Conservation (phyloP, 495 filamentous ascomycete species). For the Astrothelium macrocarpum region DNA sequence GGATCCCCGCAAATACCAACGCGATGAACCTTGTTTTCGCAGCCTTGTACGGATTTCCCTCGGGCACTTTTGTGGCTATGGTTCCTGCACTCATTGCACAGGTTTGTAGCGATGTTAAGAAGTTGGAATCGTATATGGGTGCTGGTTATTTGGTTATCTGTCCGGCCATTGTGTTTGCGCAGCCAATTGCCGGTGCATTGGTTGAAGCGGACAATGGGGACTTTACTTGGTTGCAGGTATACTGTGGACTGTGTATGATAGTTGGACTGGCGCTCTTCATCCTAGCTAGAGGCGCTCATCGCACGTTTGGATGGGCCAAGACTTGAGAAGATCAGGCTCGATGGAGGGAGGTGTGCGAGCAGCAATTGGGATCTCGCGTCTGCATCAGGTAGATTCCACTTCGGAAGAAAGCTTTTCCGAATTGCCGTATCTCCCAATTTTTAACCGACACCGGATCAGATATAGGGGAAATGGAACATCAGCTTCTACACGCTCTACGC, state of each 20-base stretch:
- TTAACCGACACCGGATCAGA: too few relatives aligned
- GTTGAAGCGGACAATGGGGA: constrained; percentile 43
- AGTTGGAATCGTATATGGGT: constrained; percentile 67
- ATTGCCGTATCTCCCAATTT: too few relatives aligned
- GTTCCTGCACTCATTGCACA: constrained; percentile 55
- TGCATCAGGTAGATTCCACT: too few relatives aligned
- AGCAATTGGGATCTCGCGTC: background rate
- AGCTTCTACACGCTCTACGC: too few relatives aligned
- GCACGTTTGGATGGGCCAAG: background rate
- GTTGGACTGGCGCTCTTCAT: background rate
- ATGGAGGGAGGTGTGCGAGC: background rate
- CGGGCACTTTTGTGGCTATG: constrained; percentile 61
- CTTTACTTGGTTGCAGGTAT: constrained; percentile 55
- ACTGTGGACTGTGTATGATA: constrained; percentile 42
- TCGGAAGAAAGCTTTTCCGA: too few relatives aligned
- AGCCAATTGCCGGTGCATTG: constrained; percentile 65
- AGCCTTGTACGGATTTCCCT: constrained; percentile 60
- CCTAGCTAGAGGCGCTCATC: background rate
- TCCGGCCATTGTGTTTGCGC: constrained; percentile 57
- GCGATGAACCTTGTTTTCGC: constrained; percentile 56
- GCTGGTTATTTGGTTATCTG: constrained; percentile 52
- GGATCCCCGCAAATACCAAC: constrained; percentile 52
- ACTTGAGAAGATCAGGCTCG: background rate
- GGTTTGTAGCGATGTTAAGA: constrained; percentile 58
- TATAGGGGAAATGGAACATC: too few relatives aligned